Evolutionary conservation across 1,284 basidiomycete genomes (phyloP), one percentile per base, ranked within the genome.

Genomic region (Ganoderma resinaceum): DNA sequence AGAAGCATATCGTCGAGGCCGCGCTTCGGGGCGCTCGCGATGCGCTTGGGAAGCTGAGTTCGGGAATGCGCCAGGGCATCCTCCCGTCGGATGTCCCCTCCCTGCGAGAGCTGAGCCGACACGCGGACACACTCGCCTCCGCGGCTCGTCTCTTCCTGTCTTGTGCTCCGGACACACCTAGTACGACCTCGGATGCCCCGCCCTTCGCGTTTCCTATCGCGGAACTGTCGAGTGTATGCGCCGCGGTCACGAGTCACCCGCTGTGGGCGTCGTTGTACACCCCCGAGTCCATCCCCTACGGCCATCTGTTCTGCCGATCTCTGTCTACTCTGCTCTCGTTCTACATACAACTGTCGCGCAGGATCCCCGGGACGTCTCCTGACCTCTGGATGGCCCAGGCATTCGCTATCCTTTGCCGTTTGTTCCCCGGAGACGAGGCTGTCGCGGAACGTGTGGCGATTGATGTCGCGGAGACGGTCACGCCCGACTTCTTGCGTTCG

Each of bases 391-490:
- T 91, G 52, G 86, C 88, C 0, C 89, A 92, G 69, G 86, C 88
- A 0, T 83, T 90, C 35, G 79, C 85, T 0, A 84, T 91, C 40
- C 71, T 92, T 0, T 72, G 81, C 18, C 80, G 85, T 20, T 79
- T 91, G 29, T 79, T 89, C 23, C 90, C 90, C 0, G 91, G 92
- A 23, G 91, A 94, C 72, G 93, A 94, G 74, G 85, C 85, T 2
- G 75, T 76, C 57, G 87, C 84, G 0, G 73, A 79, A 11, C 74
- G 78, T 12, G 74, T 86, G 14, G 70, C 87, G 14, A 76, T 81
- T 14, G 80, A 82, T 20, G 66, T 89, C 29, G 66, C 80, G n/a
- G 72, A 71, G 33, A 63, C 82, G 0, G 67, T 88, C 59, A 84
- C 80, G 1, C 73, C 78, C 4, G 79, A 81, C 14, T 87, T 86